These are phyloP conservation scores for Gnomoniopsis smithogilvyi DNA, from an alignment of 2,329 filamentous ascomycete genomes.

Conservation along the genomic window DNA sequence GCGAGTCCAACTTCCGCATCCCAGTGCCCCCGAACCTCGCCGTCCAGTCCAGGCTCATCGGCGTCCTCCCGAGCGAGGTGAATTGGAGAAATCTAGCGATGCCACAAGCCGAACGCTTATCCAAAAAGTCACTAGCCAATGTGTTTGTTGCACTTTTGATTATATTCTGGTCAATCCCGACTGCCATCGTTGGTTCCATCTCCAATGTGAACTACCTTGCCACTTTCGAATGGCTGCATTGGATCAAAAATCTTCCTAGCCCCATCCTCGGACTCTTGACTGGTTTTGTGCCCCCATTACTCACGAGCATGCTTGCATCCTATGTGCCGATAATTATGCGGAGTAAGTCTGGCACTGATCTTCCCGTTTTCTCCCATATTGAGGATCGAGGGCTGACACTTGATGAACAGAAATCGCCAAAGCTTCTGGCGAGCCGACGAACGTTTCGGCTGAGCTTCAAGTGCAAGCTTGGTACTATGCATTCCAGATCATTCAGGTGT, in stretches of 20 bases:
- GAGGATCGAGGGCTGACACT: conserved; percentile 15
- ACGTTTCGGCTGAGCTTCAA: conserved; percentile 69
- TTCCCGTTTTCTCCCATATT: background rate
- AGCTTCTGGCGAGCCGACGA: conserved; percentile 66
- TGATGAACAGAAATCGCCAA: conserved; percentile 64
- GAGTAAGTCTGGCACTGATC: conserved; percentile 42
- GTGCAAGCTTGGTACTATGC: conserved; percentile 78
- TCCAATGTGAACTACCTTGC: conserved; percentile 77
- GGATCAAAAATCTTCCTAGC: conserved; percentile 74
- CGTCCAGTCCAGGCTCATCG: conserved; percentile 82
- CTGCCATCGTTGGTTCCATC: conserved; percentile 78
- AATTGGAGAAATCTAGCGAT: conserved; percentile 58
- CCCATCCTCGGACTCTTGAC: conserved; percentile 83
- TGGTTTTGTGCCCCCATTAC: conserved; percentile 68
- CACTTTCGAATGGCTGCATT: conserved; percentile 65
- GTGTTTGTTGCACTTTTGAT: conserved; percentile 33
- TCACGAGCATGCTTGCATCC: conserved; percentile 16
- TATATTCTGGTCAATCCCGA: conserved; percentile 77
- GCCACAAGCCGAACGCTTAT: conserved; percentile 16
- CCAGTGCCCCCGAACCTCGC: conserved; percentile 52
- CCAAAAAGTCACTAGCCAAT: conserved; percentile 16
- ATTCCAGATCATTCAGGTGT: conserved; percentile 81
- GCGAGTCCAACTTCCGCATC: conserved; percentile 69
- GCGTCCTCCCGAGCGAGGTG: conserved; percentile 74
- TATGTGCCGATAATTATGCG: conserved; percentile 71